Evolutionary conservation across 345 rosid species (phyloP), one percentile per base, ranked within the genome.

Genomic region (Acer saccharum): DNA sequence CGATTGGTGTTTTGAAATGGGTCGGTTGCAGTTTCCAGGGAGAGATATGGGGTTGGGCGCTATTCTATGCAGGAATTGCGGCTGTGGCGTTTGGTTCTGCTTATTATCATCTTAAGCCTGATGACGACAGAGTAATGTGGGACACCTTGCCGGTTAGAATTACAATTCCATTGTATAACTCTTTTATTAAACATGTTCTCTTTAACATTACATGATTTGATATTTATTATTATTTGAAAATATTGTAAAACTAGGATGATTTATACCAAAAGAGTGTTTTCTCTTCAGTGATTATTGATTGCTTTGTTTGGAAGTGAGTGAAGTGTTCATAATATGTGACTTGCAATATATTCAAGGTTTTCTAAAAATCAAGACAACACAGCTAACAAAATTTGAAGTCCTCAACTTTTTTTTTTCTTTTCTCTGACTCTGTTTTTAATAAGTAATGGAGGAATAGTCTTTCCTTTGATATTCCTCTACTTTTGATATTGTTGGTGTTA

Each of bases 51-150:
- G 91, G 97, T 57, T 93, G 97, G 98, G 84, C 87, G 43, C 65
- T 93, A 69, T 94, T 89, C 84, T 94, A 89, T 71, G 97, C 86
- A 55, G 88, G 91, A 67, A 87, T 88, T 32, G 85, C 87, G 2
- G 87, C 88, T 68, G 85, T 90, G 80, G 96, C 97, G 17, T 94
- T 91, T 81, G 97, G 97, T 46, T 91, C 97, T 76, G 94, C 94
- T 80, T 91, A 89, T 83, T 94, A 94, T 80, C 98, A 92, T 85
- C 91, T 91, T 66, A 94, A 89, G 86, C 96, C 98, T 75, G 90
- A 89, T 65, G 91, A 90, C 52, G 81, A 69, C 71, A 87, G 97
- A 86, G 78, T 87, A 72, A 48, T 89, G 82, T 91, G 89, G 89
- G 97, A 91, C 86, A 86, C 86, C 76, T 83, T 94, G 81, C 98